Evolutionary conservation across 768 basidiomycete genomes (phyloP).

Genomic region (Trametes meyenii): DNA sequence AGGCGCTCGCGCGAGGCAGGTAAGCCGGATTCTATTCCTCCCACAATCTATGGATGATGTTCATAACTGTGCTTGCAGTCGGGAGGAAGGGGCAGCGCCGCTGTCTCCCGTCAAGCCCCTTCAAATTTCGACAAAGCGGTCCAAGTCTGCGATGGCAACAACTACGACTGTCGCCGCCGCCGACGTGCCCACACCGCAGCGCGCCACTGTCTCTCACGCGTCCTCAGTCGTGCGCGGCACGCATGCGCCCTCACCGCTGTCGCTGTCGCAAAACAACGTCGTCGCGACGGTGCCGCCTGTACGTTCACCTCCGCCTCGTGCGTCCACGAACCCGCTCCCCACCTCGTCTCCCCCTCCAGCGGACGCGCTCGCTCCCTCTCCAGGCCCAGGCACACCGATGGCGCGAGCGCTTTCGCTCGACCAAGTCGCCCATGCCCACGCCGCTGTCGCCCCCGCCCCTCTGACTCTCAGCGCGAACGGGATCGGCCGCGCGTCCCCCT

Average conservation of each 20-base stretch:
- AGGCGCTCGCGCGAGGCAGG: slow-evolving; percentile 23
- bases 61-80: background rate
- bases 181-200: slow-evolving; percentile 29
- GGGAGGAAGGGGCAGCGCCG: slow-evolving; percentile 10
- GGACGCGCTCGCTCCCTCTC: slow-evolving; percentile 14
- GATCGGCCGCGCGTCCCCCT: slow-evolving; percentile 6
- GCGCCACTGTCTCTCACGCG: slow-evolving; percentile 32
- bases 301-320: slow-evolving; percentile 23
- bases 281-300: slow-evolving; percentile 23
- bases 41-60: background rate
- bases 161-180: slow-evolving; percentile 13
- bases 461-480: background rate
- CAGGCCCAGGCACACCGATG: slow-evolving; percentile 11
- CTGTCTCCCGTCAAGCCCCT: slow-evolving; percentile 13
- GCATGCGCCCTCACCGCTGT: slow-evolving; percentile 46
- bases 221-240: slow-evolving; percentile 30
- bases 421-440: background rate
- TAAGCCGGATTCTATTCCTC: slow-evolving; percentile 10
- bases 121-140: slow-evolving; percentile 26
- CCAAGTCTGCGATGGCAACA: slow-evolving; percentile 27
- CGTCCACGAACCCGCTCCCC: slow-evolving; percentile 23
- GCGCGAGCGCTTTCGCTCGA: slow-evolving; percentile 22
- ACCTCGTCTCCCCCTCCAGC: slow-evolving; percentile 21
- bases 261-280: slow-evolving; percentile 45
- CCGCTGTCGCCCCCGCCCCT: slow-evolving; percentile 2